Conservation (phyloP, 2,329 filamentous ascomycete species). For the Juglanconis sp. region DNA sequence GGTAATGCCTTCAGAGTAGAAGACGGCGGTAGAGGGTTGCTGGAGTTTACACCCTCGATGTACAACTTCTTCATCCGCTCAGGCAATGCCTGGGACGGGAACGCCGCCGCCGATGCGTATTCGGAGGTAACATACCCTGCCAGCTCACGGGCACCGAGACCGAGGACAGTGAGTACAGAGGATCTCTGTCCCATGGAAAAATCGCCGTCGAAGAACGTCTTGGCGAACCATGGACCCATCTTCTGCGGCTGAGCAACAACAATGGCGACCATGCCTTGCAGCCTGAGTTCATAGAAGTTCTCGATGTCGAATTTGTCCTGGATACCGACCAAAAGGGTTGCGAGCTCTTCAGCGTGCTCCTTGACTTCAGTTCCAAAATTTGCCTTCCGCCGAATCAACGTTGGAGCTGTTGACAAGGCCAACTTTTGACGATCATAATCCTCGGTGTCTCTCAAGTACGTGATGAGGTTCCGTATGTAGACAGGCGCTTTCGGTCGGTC, state of each 20-base stretch:
- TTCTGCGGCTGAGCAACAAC: constrained; percentile 70
- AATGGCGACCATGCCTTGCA: constrained; percentile 80
- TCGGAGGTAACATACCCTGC: constrained; percentile 68
- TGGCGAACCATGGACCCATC: constrained; percentile 81
- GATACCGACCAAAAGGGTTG: constrained; percentile 70
- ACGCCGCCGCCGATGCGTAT: constrained; percentile 50
- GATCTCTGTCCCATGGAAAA: constrained; percentile 84
- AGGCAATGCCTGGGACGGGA: constrained; percentile 80
- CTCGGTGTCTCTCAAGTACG: constrained; percentile 75
- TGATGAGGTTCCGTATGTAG: constrained; percentile 82
- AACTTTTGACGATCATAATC: constrained; percentile 82
- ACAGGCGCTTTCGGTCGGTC: constrained; percentile 83
- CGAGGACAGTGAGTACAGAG: constrained; percentile 76
- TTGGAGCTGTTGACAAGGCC: constrained; percentile 71
- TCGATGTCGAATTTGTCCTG: constrained; percentile 83
- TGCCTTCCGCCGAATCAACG: constrained; percentile 82
- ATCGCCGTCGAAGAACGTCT: constrained; percentile 86
- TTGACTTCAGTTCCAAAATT: constrained; percentile 84
- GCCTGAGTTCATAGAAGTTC: constrained; percentile 68
- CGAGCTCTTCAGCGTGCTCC: constrained; percentile 79
- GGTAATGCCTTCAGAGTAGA: constrained; percentile 50
- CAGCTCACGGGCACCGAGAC: constrained; percentile 78
- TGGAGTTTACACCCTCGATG: constrained; percentile 32
- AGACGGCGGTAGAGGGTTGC: constrained; percentile 22
- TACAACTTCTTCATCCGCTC: constrained; percentile 72